Evolutionary conservation across 164 flowering plant species (phyloP).

Genomic region (Stephania cephalantha): DNA sequence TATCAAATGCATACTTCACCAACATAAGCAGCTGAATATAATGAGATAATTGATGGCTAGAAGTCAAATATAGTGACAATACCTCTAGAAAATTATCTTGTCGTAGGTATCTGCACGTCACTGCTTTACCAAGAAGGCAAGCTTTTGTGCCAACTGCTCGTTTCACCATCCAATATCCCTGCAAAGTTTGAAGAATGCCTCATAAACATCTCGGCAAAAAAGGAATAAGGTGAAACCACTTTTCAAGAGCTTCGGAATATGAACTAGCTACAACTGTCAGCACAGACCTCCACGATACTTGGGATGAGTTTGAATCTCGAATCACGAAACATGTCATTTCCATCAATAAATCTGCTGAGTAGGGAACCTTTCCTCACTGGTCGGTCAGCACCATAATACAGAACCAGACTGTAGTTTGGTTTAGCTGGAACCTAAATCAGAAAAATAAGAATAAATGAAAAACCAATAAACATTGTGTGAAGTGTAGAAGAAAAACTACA

Average conservation of each 20-base stretch:
- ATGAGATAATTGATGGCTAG: neutral
- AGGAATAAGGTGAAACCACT: conserved; percentile 1
- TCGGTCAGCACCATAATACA: conserved; percentile 81
- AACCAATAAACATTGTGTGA: too few relatives aligned
- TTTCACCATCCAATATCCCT: conserved; percentile 99
- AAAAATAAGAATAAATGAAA: conserved; percentile 4
- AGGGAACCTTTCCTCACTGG: conserved; percentile 64
- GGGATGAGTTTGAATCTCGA: conserved; percentile 90
- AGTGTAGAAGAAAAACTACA: neutral
- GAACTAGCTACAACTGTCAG: conserved; percentile 1
- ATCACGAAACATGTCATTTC: conserved; percentile 77
- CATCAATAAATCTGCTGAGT: conserved; percentile 71
- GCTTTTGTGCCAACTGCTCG: conserved; percentile 98
- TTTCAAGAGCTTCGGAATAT: neutral
- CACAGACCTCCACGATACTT: conserved; percentile 73
- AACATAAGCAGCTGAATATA: neutral
- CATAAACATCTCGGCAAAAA: conserved; percentile 6
- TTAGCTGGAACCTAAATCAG: conserved; percentile 76
- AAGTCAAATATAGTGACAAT: conserved; percentile 4
- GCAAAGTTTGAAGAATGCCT: conserved; percentile 13
- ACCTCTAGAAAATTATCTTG: conserved; percentile 94
- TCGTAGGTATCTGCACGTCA: conserved; percentile 78
- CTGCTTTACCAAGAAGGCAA: conserved; percentile 90
- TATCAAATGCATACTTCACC: too few relatives aligned
- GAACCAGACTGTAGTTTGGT: conserved; percentile 86